Percentiles rank a stretch among this genome's conserved stretches.
Conservation (phyloP, 176 grass and related monocot species). For the Themeda triandra region DNA sequence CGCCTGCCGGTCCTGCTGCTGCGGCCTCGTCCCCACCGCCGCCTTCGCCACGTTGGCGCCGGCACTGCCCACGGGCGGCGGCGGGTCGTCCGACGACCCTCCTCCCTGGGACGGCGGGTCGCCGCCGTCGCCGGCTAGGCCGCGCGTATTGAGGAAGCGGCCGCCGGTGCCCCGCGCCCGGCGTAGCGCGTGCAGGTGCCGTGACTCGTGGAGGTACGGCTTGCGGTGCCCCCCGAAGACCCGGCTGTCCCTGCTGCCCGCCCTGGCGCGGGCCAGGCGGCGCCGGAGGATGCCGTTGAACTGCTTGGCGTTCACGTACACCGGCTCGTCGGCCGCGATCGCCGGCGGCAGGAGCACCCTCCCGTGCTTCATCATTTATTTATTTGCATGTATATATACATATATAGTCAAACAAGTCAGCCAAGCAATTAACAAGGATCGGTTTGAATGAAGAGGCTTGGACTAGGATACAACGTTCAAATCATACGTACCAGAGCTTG, state of each 20-base stretch:
- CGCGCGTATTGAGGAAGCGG: constrained; percentile 63
- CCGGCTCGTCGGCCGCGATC: constrained; percentile 24
- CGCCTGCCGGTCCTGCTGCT: not conserved
- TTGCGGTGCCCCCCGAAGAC: constrained; percentile 19
- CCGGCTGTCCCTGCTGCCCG: constrained; percentile 25
- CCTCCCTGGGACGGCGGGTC: constrained; percentile 16
- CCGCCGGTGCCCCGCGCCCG: constrained; percentile 59
- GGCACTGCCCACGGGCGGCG: not conserved
- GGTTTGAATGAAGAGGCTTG: not conserved
- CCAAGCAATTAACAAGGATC: not conserved
- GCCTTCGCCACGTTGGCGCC: not conserved
- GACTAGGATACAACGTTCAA: not conserved
- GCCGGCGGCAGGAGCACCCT: constrained; percentile 46
- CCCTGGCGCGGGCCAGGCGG: constrained; percentile 52
- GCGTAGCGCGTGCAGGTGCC: constrained; percentile 67
- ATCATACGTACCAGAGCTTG: constrained; percentile 27
- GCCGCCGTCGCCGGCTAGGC: not conserved
- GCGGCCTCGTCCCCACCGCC: not conserved
- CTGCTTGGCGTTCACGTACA: constrained; percentile 74
- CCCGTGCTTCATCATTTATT: constrained; percentile 27
- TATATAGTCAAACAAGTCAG: not conserved
- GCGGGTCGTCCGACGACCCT: not conserved
- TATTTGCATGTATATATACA: too few relatives aligned
- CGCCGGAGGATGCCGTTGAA: constrained; percentile 69
- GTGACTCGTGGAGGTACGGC: constrained; percentile 73